Conservation (phyloP, 495 filamentous ascomycete genomes). For the Hyaloscypha finlandica region DNA sequence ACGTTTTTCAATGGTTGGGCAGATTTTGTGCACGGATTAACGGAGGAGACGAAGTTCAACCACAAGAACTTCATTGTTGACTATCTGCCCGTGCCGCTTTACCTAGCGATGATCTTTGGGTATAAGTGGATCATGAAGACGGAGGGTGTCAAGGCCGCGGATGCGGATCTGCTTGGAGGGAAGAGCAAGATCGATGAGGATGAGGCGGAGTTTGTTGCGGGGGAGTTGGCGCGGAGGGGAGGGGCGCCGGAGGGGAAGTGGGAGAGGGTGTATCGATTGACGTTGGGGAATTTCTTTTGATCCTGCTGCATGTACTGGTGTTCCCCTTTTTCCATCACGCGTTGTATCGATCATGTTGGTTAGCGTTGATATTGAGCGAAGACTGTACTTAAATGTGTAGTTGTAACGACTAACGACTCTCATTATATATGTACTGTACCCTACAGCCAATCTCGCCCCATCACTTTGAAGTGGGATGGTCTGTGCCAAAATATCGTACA, state of each 20-base stretch:
- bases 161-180: conserved; percentile 62
- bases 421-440: background rate
- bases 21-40: conserved; percentile 50
- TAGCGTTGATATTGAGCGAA: conserved; percentile 42
- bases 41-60: conserved; percentile 47
- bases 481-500: too few relatives aligned
- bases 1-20: conserved; percentile 58
- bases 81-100: conserved; percentile 62
- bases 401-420: background rate
- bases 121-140: conserved; percentile 54
- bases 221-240: conserved; percentile 45
- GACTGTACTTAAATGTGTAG: background rate
- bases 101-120: conserved; percentile 53
- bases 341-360: too few relatives aligned
- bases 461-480: too few relatives aligned
- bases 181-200: conserved; percentile 75
- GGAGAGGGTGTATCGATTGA: conserved; percentile 23
- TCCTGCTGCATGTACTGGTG: background rate
- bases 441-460: too few relatives aligned
- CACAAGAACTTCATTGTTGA: conserved; percentile 52
- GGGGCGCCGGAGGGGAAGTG: conserved; percentile 8
- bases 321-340: background rate
- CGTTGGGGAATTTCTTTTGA: conserved; percentile 45
- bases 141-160: conserved; percentile 45
- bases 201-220: conserved; percentile 67